Conservation (phyloP, 306 rosid species). For the Glycine tomentella region DNA sequence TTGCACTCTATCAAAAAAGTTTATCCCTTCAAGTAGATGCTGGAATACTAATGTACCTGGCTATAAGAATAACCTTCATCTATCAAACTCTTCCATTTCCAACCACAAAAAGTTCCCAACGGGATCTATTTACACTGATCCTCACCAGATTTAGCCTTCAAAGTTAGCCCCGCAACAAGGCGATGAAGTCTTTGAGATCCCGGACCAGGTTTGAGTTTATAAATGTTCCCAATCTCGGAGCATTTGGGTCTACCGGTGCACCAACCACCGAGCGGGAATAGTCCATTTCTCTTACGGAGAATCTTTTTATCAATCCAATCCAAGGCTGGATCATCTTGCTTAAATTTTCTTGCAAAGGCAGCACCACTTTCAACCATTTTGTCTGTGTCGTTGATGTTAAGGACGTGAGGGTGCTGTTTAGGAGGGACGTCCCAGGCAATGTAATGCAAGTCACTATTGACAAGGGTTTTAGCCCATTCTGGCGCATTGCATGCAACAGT, state of each 20-base stretch:
- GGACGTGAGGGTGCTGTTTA: constrained; percentile 85
- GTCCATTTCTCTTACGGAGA: constrained; percentile 53
- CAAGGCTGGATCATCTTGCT: constrained; percentile 61
- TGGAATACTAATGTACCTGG: constrained; percentile 31
- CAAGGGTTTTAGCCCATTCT: constrained; percentile 69
- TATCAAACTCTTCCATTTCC: constrained; percentile 34
- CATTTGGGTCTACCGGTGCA: constrained; percentile 80
- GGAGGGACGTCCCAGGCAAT: constrained; percentile 95
- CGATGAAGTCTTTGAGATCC: constrained; percentile 69
- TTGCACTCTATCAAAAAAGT: constrained; percentile 21
- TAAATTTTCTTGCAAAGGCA: constrained; percentile 85
- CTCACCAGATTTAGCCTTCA: constrained; percentile 58
- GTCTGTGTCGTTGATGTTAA: constrained; percentile 69
- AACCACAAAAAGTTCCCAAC: constrained; percentile 45
- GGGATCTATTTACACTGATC: constrained; percentile 74
- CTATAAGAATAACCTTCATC: constrained; percentile 28
- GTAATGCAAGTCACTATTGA: constrained; percentile 82
- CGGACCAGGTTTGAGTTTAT: constrained; percentile 75
- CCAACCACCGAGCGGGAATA: constrained; percentile 92
- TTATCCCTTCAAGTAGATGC: constrained; percentile 15
- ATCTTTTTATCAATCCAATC: constrained; percentile 71
- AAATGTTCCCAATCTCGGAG: constrained; percentile 71
- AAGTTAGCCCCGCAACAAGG: constrained; percentile 53
- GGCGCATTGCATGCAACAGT: constrained; percentile 88
- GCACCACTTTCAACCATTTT: constrained; percentile 80